Percentiles rank a stretch among this genome's conserved stretches.
phyloP scores from a whole-genome alignment of 2,329 filamentous ascomycete species.

The Penicillium sp. region DNA sequence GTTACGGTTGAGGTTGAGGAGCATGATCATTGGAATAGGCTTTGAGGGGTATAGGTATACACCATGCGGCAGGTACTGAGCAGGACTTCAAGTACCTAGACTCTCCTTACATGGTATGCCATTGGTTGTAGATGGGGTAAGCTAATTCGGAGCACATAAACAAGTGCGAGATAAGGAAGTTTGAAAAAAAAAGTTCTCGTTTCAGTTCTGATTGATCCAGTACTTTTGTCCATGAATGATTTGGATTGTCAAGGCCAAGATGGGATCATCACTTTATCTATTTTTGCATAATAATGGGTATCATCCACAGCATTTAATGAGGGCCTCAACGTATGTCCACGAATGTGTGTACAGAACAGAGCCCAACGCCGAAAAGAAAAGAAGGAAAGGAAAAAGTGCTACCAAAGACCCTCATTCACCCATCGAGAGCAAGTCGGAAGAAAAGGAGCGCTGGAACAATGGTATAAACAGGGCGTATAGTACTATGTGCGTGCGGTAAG shows the following conservation, averaged over 20 bases:
- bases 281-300: conserved; percentile 1
- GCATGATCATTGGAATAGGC: background rate
- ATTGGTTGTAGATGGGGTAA: too few relatives aligned
- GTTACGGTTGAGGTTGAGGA: conserved; percentile 1
- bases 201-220: too few relatives aligned
- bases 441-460: background rate
- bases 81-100: too few relatives aligned
- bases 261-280: background rate
- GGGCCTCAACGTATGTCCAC: background rate
- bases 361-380: too few relatives aligned
- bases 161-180: too few relatives aligned
- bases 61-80: background rate
- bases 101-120: too few relatives aligned
- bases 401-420: background rate
- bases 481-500: background rate
- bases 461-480: background rate
- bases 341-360: background rate
- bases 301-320: background rate
- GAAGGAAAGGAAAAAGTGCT: background rate
- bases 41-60: background rate
- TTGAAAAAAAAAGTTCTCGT: too few relatives aligned
- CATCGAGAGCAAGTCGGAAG: background rate
- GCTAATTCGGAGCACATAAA: too few relatives aligned
- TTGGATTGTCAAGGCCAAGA: background rate
- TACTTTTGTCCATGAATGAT: too few relatives aligned